Base-by-base conservation (phyloP, 129 eudicot genomes). In the Helichrysum umbraculigerum region DNA sequence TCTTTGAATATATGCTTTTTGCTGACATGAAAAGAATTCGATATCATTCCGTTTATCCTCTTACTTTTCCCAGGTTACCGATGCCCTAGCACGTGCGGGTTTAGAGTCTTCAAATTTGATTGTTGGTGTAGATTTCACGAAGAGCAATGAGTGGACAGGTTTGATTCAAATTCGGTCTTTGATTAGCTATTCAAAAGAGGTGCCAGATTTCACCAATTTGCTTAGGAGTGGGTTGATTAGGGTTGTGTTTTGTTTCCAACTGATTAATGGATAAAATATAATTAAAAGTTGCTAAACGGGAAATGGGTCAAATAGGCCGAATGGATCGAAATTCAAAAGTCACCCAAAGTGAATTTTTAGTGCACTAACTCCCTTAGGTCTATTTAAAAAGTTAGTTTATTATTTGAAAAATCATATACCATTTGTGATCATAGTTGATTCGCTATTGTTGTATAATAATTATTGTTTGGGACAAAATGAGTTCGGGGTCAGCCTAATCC, bases 121-220 rank as follows among this genome's bases (percentile, higher is more conserved):
- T 20, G 95, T 92, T 73, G 97, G 97, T 59, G 86, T 92, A 52
- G 97, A 89, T 86, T 92, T 92, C 72, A 92, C 96, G 60, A 92
- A 92, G 84, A 92, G 96, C 86, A 92, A 92, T 30, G 96, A 92
- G 84, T 92, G 96, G 97, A 92, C 97, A 61, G 97, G 97, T 92
- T 44, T n/a, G 73, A 30, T 66, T 33, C 4, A 63, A 35, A 63
- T 14, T 39, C 11, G 0, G 62, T 57, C 12, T 19, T 0, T 57
- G 7, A 19, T 6, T 57, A 57, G 28, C 20, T 57, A 47, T 1
- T 57, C 1, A 57, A 57, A 4, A n/a, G 62, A 47, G 52, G 5
- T 2, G 16, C 52, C 52, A 11, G 15, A 44, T 44, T 44, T 7
- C 12, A 44, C 52, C 52, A 10, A 44, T 44, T 44, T 14, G 14